Evolutionary conservation across 139 green algal genomes (phyloP).

Genomic region (Trebouxia sp.): DNA sequence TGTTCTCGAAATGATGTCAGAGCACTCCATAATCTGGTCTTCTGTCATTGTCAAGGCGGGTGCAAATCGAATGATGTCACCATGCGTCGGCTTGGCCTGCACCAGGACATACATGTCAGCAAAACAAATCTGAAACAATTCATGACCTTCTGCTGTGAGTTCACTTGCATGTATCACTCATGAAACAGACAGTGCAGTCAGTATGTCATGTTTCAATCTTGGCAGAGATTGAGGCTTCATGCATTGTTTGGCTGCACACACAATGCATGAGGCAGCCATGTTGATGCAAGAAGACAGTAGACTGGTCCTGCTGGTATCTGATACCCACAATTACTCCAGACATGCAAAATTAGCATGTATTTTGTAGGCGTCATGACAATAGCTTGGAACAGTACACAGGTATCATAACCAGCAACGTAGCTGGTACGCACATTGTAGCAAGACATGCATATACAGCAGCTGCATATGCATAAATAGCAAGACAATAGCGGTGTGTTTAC

Average conservation of each 20-base stretch:
- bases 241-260: not conserved
- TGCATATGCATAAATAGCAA: not conserved
- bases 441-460: not conserved
- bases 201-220: not conserved
- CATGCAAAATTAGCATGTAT: no score
- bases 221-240: not conserved
- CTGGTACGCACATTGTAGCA: no score
- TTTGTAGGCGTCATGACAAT: no score
- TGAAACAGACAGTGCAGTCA: no score
- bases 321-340: no score
- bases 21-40: conserved; percentile 73
- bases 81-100: conserved; percentile 93
- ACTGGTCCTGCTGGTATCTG: no score
- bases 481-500: not conserved
- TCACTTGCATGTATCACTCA: not conserved
- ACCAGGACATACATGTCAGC: conserved; percentile 13
- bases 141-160: no score
- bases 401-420: no score
- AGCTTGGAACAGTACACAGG: no score
- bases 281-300: no score
- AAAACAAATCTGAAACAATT: no score
- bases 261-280: not conserved
- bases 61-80: conserved; percentile 90
- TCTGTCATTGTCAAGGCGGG: conserved; percentile 84
- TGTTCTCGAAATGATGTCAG: conserved; percentile 68